Conservation (phyloP, 2,329 filamentous ascomycete genomes). For the Rutstroemia sp. region DNA sequence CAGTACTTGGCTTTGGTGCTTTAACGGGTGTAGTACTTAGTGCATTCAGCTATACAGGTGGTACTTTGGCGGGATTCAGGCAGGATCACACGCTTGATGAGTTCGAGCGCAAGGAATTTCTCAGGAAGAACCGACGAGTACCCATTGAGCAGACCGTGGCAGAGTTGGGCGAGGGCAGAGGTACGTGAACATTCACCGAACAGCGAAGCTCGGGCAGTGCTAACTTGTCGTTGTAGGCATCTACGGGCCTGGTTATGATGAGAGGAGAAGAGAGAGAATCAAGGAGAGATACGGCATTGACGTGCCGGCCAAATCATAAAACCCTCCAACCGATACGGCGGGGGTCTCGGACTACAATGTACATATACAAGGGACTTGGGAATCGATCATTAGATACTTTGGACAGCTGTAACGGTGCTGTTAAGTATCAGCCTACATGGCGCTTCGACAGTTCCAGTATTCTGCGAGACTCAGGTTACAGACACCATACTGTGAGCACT, state of each 20-base stretch:
- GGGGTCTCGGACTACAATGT: slow-evolving; percentile 6
- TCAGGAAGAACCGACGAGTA: slow-evolving; percentile 54
- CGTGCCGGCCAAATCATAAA: slow-evolving; percentile 35
- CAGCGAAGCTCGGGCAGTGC: not conserved
- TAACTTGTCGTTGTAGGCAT: slow-evolving; percentile 44
- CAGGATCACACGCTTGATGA: slow-evolving; percentile 49
- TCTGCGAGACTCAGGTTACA: too few relatives aligned
- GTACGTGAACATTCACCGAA: slow-evolving; percentile 35
- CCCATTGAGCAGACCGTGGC: slow-evolving; percentile 59
- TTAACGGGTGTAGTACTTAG: slow-evolving; percentile 47
- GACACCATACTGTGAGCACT: too few relatives aligned
- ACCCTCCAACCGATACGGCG: slow-evolving; percentile 7
- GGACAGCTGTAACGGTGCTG: not conserved
- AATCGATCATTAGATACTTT: not conserved
- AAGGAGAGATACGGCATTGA: slow-evolving; percentile 66
- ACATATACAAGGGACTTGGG: slow-evolving; percentile 5
- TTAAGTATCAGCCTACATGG: too few relatives aligned
- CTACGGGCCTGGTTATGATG: slow-evolving; percentile 58
- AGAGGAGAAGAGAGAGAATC: slow-evolving; percentile 58
- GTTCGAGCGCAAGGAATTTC: slow-evolving; percentile 52
- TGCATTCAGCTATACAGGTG: slow-evolving; percentile 57
- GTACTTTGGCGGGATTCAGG: slow-evolving; percentile 44
- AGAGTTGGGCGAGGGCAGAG: slow-evolving; percentile 63
- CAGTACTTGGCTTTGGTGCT: slow-evolving; percentile 57
- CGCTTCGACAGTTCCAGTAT: too few relatives aligned